A percentile compares a stretch with the other conserved stretches of the same genome.
These are phyloP conservation scores for Talaromyces proteolyticus DNA, from an alignment of 495 filamentous ascomycete genomes.

Conservation along the genomic window DNA sequence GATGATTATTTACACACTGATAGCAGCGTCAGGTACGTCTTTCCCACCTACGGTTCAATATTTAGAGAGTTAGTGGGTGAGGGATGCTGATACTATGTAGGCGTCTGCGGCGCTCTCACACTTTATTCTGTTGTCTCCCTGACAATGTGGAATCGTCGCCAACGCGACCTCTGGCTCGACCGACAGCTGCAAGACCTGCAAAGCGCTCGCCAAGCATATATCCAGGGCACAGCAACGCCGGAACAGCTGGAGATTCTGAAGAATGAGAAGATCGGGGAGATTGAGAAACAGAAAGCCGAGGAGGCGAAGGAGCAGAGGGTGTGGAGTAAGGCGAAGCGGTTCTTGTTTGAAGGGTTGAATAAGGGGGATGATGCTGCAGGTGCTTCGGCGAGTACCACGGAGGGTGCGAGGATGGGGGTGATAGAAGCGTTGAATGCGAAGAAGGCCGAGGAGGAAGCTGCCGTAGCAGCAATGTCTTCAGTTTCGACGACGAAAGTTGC, in stretches of 20 bases:
- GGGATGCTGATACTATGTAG: too few relatives aligned
- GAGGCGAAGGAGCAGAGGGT: constrained; percentile 37
- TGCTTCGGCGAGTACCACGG: constrained; percentile 9
- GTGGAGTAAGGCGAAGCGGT: constrained; percentile 38
- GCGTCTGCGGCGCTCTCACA: constrained; percentile 65
- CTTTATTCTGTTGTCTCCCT: constrained; percentile 81
- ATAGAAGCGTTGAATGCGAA: constrained; percentile 36
- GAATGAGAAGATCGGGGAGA: constrained; percentile 51
- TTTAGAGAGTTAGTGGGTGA: too few relatives aligned
- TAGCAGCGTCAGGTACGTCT: constrained; percentile 70
- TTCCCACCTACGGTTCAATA: not conserved
- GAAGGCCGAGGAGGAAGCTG: constrained; percentile 14
- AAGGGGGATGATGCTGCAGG: constrained; percentile 33
- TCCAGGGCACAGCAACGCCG: constrained; percentile 53
- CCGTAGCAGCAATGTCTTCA: constrained; percentile 13
- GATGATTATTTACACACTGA: constrained; percentile 64
- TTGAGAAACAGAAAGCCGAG: constrained; percentile 35
- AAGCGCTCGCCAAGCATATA: constrained; percentile 53
- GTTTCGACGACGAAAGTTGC: constrained; percentile 10
- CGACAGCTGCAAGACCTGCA: constrained; percentile 55
- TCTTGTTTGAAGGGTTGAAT: constrained; percentile 42
- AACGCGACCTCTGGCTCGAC: constrained; percentile 59
- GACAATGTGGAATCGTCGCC: constrained; percentile 76
- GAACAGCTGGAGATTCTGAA: constrained; percentile 47
- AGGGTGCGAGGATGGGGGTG: constrained; percentile 13